Evolutionary conservation across 2,329 filamentous ascomycete genomes (phyloP).

Genomic region (Phialemonium atrogriseum): DNA sequence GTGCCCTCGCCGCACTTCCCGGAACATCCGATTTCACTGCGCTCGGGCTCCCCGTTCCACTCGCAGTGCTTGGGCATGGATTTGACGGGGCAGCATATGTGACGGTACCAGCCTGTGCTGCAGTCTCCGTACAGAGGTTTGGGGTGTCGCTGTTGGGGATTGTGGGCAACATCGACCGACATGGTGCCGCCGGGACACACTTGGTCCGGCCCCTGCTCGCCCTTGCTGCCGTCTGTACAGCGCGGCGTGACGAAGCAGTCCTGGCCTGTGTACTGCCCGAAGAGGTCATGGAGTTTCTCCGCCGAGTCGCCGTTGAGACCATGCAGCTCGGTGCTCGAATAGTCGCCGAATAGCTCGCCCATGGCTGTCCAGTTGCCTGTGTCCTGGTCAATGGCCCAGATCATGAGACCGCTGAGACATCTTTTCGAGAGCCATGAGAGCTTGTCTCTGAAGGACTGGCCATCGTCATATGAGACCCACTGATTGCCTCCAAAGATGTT

Average conservation of each 20-base stretch:
- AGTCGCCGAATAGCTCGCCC: conserved; percentile 13
- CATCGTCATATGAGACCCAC: conserved; percentile 15
- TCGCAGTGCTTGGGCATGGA: conserved; percentile 18
- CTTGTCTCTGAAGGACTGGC: conserved; percentile 16
- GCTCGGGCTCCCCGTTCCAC: conserved; percentile 16
- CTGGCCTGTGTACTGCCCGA: conserved; percentile 17
- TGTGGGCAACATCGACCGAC: conserved; percentile 8
- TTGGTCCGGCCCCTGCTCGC: conserved; percentile 11
- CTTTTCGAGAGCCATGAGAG: conserved; percentile 6
- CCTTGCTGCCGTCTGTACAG: conserved; percentile 12
- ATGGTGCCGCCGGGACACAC: conserved; percentile 13
- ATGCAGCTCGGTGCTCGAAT: conserved; percentile 5
- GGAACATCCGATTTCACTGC: too few species aligned
- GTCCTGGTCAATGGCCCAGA: conserved; percentile 20
- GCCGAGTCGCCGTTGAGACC: too few species aligned
- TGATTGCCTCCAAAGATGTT: conserved; percentile 2
- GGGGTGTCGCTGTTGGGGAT: conserved; percentile 5
- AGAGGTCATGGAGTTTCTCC: conserved; percentile 8
- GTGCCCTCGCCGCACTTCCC: conserved; percentile 8
- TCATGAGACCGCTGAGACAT: conserved; percentile 16
- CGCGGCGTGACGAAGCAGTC: conserved; percentile 17
- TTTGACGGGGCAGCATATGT: conserved; percentile 20
- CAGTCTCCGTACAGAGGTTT: conserved; percentile 6
- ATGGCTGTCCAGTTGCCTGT: conserved; percentile 14
- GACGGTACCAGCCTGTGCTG: conserved; percentile 14